Conservation (phyloP, 164 flowering plant species). For the Sedum album region DNA sequence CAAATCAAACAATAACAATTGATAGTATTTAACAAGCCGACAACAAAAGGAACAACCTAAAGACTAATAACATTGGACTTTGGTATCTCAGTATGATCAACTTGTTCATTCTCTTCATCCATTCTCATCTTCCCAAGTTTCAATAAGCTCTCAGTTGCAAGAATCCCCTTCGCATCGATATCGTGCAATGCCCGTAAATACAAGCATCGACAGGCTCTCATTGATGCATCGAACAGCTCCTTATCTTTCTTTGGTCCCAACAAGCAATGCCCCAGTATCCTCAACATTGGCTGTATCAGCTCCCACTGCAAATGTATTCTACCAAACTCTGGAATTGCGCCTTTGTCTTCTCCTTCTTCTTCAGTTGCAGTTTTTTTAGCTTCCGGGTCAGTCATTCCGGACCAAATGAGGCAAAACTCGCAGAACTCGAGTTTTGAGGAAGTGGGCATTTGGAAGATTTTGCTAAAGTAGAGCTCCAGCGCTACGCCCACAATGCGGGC, state of each 20-base stretch:
- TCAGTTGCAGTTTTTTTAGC: conserved; percentile 1
- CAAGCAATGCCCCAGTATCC: conserved; percentile 79
- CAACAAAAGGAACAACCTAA: conserved; percentile 15
- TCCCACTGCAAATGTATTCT: conserved; percentile 83
- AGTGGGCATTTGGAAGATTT: conserved; percentile 48
- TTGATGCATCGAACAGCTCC: conserved; percentile 41
- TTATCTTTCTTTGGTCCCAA: conserved; percentile 33
- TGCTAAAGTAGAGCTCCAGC: conserved; percentile 54
- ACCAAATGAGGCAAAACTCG: conserved; percentile 54
- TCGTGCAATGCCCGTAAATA: conserved; percentile 65
- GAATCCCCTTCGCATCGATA: conserved; percentile 53
- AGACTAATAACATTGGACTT: conserved; percentile 19
- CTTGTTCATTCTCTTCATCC: conserved; percentile 16
- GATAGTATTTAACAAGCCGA: too few relatives aligned
- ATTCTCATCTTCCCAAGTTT: conserved; percentile 32
- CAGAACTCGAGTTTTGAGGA: conserved; percentile 74
- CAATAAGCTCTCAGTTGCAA: conserved; percentile 65
- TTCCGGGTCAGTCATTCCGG: conserved; percentile 37
- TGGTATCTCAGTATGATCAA: conserved; percentile 44
- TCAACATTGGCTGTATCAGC: conserved; percentile 62
- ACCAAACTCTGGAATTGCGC: conserved; percentile 13
- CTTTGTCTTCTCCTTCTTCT: too few relatives aligned
- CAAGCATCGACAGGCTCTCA: conserved; percentile 38
- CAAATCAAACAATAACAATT: too few relatives aligned
- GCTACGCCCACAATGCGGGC: conserved; percentile 84